These are phyloP conservation scores for Anaeramoeba ignava DNA, from an alignment of 78 protist species.

Conservation along the genomic window DNA sequence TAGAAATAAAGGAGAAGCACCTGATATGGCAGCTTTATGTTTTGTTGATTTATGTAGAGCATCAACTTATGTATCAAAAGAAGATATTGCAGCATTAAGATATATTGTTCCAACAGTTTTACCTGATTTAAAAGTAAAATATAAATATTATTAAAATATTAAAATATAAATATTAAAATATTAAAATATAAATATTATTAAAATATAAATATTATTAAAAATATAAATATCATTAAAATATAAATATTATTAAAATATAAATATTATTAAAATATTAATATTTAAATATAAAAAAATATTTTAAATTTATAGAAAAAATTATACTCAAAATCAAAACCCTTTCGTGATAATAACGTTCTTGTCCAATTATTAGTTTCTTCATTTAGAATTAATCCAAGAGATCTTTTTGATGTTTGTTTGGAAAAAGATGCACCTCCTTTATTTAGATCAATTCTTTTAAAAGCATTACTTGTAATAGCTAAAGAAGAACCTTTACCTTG, in stretches of 20 bases:
- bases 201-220: no score
- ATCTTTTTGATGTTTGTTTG: background rate
- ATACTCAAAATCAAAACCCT: background rate
- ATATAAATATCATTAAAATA: no score
- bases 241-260: no score
- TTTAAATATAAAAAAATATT: no score
- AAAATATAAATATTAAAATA: no score
- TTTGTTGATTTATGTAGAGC: slow-evolving; percentile 49
- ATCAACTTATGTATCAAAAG: slow-evolving; percentile 38
- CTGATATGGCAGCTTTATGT: slow-evolving; percentile 34
- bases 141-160: no score
- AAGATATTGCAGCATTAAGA: slow-evolving; percentile 37
- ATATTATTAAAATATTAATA: no score
- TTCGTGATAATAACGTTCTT: background rate
- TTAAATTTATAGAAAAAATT: no score
- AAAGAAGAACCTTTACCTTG: background rate
- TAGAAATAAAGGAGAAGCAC: slow-evolving; percentile 11
- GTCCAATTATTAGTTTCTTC: background rate
- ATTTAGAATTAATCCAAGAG: background rate
- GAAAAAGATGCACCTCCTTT: background rate
- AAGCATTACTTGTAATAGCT: background rate
- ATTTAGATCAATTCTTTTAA: background rate
- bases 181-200: no score
- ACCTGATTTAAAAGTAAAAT: slow-evolving; percentile 20
- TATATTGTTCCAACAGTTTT: slow-evolving; percentile 37